Base-by-base conservation (phyloP, 148 eudicot genomes). In the Cornus kousa region DNA sequence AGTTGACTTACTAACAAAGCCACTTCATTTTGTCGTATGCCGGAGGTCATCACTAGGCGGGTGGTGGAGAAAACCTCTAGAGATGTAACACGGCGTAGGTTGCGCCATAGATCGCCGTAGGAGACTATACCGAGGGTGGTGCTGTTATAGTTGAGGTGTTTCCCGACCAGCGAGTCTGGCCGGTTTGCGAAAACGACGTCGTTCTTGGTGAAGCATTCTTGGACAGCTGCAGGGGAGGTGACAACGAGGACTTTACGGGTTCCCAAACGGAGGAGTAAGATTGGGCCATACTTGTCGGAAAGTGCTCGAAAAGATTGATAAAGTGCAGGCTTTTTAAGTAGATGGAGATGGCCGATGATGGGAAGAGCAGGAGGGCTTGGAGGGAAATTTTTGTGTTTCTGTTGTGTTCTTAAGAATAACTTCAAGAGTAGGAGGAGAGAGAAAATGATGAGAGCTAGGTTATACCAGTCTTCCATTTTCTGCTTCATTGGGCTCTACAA, bases 41-140 rank as follows among this genome's bases (percentile, higher is more conserved):
- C 2, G 23, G 72, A 35, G n/a, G 48, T 13, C 17, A 3, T 9
- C 2, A 33, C 20, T 10, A 69, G 72, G 72, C 72, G 31, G 17
- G 3, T 16, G 19, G 70, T 22, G 0, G 84, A 81, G 57, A 81
- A 76, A 32, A 85, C 23, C 62, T 83, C 74, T 0, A 74, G 19
- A 0, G 74, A 33, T 20, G 80, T 48, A 12, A 81, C 11, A 3
- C 78, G 76, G 4, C 87, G 84, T 12, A 85, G 84, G 78, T 81
- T 77, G 5, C 77, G 78, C 87, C 84, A 85, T 2, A 40, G 68
- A 0, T 83, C 64, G n/a, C 87, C 87, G n/a, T 85, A 81, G 2
- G 80, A 32, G 80, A 67, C 84, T 6, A 67, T n/a, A 24, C 74
- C 82, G 33, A 81, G 23, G 46, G 79, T 78, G 62, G 82, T 78